Percentiles rank a stretch among this genome's conserved stretches.
Conservation (phyloP, 2,329 filamentous ascomycete genomes). For the Ceratocystis destructans region DNA sequence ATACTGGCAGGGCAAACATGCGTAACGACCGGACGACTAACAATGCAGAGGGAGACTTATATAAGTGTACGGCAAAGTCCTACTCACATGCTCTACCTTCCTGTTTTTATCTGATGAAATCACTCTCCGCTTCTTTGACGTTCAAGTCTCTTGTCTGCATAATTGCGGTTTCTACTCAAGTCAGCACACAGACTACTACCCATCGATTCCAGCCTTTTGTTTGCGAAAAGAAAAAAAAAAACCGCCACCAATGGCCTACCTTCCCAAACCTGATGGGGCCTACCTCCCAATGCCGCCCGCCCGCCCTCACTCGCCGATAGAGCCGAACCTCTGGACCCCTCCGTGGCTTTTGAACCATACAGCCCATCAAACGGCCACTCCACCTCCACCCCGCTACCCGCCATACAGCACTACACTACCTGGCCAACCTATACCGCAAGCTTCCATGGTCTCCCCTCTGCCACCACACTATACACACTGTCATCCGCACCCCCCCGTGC, state of each 20-base stretch:
- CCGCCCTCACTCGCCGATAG: neutral
- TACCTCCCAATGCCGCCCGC: slow-evolving; percentile 10
- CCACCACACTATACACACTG: neutral
- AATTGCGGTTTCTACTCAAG: neutral
- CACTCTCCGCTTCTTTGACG: too few relatives aligned
- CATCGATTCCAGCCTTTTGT: neutral
- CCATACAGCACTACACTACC: neutral
- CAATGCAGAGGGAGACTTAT: neutral
- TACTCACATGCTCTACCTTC: neutral
- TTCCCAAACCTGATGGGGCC: neutral
- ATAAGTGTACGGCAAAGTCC: neutral
- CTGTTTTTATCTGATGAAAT: neutral
- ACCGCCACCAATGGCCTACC: slow-evolving; percentile 5
- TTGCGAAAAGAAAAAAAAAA: neutral
- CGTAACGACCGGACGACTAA: neutral
- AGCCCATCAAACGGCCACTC: neutral
- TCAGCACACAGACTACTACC: too few relatives aligned
- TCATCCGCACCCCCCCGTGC: neutral
- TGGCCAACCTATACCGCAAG: neutral
- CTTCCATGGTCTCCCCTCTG: neutral
- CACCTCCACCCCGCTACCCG: neutral
- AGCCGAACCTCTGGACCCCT: slow-evolving; percentile 2
- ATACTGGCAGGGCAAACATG: neutral
- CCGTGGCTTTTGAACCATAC: slow-evolving; percentile 1
- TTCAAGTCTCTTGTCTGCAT: neutral